Conservation (phyloP, 306 rosid species). For the Vigna trinervia region DNA sequence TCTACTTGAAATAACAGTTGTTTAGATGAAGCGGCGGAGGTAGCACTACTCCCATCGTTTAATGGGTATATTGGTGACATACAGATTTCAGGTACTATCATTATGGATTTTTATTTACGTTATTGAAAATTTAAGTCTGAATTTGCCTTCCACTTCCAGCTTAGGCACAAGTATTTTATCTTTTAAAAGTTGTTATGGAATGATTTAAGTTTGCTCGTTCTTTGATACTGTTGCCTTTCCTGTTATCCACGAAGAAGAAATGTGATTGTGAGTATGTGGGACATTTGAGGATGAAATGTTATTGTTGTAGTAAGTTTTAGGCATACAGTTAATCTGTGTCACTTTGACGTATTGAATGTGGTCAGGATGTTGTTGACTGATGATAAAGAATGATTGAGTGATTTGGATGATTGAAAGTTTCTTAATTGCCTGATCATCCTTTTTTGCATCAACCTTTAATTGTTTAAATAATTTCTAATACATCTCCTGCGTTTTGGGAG, state of each 20-base stretch:
- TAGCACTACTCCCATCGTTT: conserved; percentile 71
- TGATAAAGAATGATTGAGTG: conserved; percentile 25
- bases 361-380: conserved; percentile 18
- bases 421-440: conserved; percentile 23
- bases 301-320: conserved; percentile 26
- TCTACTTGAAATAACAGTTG: conserved; percentile 63
- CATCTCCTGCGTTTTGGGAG: conserved; percentile 7
- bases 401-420: conserved; percentile 28
- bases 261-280: conserved; percentile 2
- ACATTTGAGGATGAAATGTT: background rate
- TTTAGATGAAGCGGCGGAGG: conserved; percentile 82
- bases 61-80: conserved; percentile 65
- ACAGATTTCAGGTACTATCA: conserved; percentile 68
- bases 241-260: conserved; percentile 5
- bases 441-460: background rate
- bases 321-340: background rate
- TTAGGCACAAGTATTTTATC: conserved; percentile 30
- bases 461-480: conserved; percentile 9
- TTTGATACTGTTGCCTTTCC: conserved; percentile 21
- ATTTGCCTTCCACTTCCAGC: conserved; percentile 39
- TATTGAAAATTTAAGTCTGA: conserved; percentile 23
- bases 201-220: conserved; percentile 27
- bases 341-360: background rate
- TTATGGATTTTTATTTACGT: conserved; percentile 19
- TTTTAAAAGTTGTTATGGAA: conserved; percentile 33